Base-by-base conservation (phyloP, 371 early-diverging fungal genomes). In the Apophysomyces variabilis region DNA sequence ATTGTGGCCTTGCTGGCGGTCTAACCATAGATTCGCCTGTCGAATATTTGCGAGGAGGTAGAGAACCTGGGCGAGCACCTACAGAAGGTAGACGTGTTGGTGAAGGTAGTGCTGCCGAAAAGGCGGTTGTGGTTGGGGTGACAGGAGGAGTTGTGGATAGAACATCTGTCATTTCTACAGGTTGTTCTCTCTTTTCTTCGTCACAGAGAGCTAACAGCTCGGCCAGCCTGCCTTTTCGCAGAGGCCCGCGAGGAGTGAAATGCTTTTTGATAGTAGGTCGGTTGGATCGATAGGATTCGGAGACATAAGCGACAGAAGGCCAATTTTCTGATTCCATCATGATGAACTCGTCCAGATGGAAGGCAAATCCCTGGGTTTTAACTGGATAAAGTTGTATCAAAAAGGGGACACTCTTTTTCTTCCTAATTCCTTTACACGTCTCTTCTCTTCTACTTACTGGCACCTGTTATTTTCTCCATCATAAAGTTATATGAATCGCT, bases 231-330 rank as follows among this genome's bases (percentile, higher is more conserved):
- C 54, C 54, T 50, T 50, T 50, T 50, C 54, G 54, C 54, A 50
- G 54, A 50, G 54, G 35, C 1, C 54, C 21, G 16, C 54, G 54
- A 50, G 54, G 54, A 50, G 54, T 26, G 45, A 66, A 70, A 37
- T 70, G 70, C n/a, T 60, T 62, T 7, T 60, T 54, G 36, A 60
- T 54, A 11, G 70, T 66, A 14, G 66, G 70, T 39, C 62, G 43
- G 9, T 66, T 45, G 11, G 66, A 44, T 26, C 57, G 50, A 37
- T 43, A 70, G 12, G 21, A 41, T 8, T 61, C 63, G 46, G 61
- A 57, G 2, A 54, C 64, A 41, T 36, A 62, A 54, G 61, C 57
- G 1, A 54, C 64, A 47, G 47, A 66, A 4, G 66, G 47, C 41
- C 46, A 62, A 0, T 61, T 38, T 21, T 66, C 66, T n/a, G 38